These are phyloP conservation scores for Crithidia mellificae DNA, from an alignment of 208 protist genomes.

Conservation along the genomic window DNA sequence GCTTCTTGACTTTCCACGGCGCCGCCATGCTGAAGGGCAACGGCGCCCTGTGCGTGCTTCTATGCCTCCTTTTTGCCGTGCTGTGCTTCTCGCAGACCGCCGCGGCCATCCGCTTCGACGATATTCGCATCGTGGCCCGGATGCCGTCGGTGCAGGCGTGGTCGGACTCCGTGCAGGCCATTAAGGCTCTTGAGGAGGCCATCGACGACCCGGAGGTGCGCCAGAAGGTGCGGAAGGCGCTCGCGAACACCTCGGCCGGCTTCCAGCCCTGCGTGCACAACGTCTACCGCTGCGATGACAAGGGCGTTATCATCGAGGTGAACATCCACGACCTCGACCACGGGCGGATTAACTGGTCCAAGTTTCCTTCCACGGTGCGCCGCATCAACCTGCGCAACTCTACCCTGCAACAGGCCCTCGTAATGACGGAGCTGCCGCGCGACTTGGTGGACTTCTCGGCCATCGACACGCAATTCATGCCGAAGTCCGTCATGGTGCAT, in stretches of 20 bases:
- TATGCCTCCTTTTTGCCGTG: not conserved
- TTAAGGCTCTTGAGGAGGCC: slow-evolving; percentile 5
- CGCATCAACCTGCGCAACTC: slow-evolving; percentile 14
- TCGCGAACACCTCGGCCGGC: not conserved
- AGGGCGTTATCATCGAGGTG: not conserved
- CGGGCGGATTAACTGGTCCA: slow-evolving; percentile 10
- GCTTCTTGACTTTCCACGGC: too few relatives aligned
- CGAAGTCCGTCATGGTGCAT: not conserved
- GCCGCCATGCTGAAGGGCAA: too few relatives aligned
- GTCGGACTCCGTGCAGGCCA: not conserved
- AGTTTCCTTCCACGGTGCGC: slow-evolving; percentile 5
- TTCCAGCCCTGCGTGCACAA: slow-evolving; percentile 6
- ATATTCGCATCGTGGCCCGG: not conserved
- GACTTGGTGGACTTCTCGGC: slow-evolving; percentile 15
- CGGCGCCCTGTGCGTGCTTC: too few relatives aligned
- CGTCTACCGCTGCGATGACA: slow-evolving; percentile 19
- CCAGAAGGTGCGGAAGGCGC: not conserved
- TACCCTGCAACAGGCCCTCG: slow-evolving; percentile 6
- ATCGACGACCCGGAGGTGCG: slow-evolving; percentile 3
- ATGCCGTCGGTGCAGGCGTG: not conserved
- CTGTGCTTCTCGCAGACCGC: not conserved
- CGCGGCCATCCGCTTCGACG: not conserved
- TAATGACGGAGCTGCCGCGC: slow-evolving; percentile 9
- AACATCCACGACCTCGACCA: not conserved
- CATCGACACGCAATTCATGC: not conserved